Percentiles rank a stretch among this genome's conserved stretches.
phyloP scores from a whole-genome alignment of 1,284 basidiomycete genomes.

The Fereydounia khargensis region DNA sequence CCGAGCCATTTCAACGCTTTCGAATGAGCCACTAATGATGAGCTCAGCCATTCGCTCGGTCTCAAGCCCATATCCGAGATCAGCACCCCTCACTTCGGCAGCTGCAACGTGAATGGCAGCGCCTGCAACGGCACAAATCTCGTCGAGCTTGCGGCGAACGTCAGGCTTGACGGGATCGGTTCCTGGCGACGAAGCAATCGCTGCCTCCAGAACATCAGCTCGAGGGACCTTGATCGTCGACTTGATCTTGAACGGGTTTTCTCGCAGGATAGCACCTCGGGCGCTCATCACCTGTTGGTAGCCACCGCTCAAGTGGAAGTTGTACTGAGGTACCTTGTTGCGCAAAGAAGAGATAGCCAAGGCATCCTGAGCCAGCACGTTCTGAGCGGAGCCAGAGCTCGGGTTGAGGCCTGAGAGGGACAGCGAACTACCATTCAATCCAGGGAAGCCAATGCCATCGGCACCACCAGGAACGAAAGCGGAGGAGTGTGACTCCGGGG shows the following conservation, averaged over 20 bases:
- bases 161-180: conserved; percentile 74
- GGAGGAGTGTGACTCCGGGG: conserved; percentile 28
- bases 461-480: conserved; percentile 19
- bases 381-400: conserved; percentile 5
- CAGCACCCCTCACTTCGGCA: conserved; percentile 37
- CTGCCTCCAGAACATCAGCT: conserved; percentile 72
- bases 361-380: conserved; percentile 29
- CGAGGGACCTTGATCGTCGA: conserved; percentile 83
- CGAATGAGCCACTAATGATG: conserved; percentile 78
- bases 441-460: conserved; percentile 27
- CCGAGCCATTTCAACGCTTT: conserved; percentile 86
- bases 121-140: conserved; percentile 81
- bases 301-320: conserved; percentile 84
- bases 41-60: conserved; percentile 89
- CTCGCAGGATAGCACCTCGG: conserved; percentile 81
- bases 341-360: conserved; percentile 11
- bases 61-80: conserved; percentile 70
- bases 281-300: conserved; percentile 91
- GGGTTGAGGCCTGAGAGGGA: conserved; percentile 38
- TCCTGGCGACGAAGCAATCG: conserved; percentile 13
- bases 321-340: conserved; percentile 57
- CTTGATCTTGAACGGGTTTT: conserved; percentile 80
- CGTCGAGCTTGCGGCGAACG: conserved; percentile 81
- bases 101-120: conserved; percentile 78
- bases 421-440: conserved; percentile 25